Evolutionary conservation across 176 grass and related monocot genomes (phyloP).

Genomic region (Neostapfia colusana): DNA sequence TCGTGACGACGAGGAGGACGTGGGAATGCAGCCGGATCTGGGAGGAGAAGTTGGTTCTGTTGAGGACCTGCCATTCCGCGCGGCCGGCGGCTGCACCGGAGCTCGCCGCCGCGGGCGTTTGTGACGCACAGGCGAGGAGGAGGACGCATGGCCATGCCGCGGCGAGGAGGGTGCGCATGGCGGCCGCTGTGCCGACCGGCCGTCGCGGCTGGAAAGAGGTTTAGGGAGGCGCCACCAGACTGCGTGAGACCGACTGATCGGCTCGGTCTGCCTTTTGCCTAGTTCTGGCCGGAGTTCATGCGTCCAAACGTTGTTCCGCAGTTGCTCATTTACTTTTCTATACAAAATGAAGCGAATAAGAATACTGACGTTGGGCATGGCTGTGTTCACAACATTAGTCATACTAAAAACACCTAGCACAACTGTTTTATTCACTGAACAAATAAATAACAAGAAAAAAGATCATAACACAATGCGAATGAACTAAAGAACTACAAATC

Average conservation of each 20-base stretch:
- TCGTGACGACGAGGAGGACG: conserved; percentile 68
- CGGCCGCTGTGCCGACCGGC: conserved; percentile 21
- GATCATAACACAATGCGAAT: no score
- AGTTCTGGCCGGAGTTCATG: no score
- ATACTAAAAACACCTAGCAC: no score
- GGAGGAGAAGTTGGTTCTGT: conserved; percentile 74
- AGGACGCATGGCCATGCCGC: conserved; percentile 41
- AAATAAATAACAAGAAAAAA: no score
- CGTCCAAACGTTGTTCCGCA: no score
- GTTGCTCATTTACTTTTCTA: no score
- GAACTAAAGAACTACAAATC: no score
- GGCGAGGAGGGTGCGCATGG: conserved; percentile 39
- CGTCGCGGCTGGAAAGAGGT: neutral
- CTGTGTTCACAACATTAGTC: no score
- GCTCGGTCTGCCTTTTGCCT: no score
- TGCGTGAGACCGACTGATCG: neutral
- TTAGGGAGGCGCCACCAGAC: neutral
- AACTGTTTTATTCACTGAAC: no score
- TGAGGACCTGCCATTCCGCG: conserved; percentile 69
- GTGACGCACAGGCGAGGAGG: conserved; percentile 24
- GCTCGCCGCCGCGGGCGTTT: conserved; percentile 1
- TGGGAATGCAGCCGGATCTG: conserved; percentile 73
- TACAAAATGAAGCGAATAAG: no score
- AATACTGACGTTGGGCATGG: no score
- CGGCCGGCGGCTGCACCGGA: conserved; percentile 7